A percentile compares a stretch with the other conserved stretches of the same genome.
Conservation (phyloP, 2,329 filamentous ascomycete genomes). For the Diplodia mutila region DNA sequence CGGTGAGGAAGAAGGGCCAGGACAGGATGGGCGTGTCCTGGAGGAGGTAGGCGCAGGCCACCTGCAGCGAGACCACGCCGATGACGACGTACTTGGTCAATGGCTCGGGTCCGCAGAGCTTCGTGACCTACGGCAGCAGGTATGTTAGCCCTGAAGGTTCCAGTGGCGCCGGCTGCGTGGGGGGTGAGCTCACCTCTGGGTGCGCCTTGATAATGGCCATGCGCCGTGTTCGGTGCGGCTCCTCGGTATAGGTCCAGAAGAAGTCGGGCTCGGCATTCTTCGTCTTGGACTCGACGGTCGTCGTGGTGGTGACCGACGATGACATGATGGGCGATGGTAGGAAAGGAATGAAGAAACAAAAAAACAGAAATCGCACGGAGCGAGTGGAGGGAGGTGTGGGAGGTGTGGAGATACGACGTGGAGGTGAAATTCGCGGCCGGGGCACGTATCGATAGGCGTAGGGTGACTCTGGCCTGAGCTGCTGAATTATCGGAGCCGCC, state of each 20-base stretch:
- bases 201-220: conserved; percentile 98
- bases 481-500: conserved; percentile 6
- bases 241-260: conserved; percentile 99
- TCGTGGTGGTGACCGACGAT: conserved; percentile 20
- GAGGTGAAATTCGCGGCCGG: conserved; percentile 13
- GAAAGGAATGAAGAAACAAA: not conserved
- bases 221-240: conserved; percentile 88
- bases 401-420: conserved; percentile 11
- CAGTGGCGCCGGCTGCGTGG: not conserved
- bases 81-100: conserved; percentile 92
- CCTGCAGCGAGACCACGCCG: conserved; percentile 79
- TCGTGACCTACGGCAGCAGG: conserved; percentile 70
- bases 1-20: conserved; percentile 81
- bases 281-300: conserved; percentile 25
- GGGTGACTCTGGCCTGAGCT: conserved; percentile 22
- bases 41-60: conserved; percentile 76
- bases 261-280: conserved; percentile 63
- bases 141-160: conserved; percentile 25
- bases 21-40: conserved; percentile 78
- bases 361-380: conserved; percentile 1
- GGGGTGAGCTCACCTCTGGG: conserved; percentile 70
- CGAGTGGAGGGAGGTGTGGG: conserved; percentile 9
- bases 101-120: conserved; percentile 94
- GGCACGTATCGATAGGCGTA: conserved; percentile 13
- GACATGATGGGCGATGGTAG: conserved; percentile 3